These are phyloP conservation scores for Onygenales sp. DNA, from an alignment of 2,329 filamentous ascomycete species.

Conservation along the genomic window DNA sequence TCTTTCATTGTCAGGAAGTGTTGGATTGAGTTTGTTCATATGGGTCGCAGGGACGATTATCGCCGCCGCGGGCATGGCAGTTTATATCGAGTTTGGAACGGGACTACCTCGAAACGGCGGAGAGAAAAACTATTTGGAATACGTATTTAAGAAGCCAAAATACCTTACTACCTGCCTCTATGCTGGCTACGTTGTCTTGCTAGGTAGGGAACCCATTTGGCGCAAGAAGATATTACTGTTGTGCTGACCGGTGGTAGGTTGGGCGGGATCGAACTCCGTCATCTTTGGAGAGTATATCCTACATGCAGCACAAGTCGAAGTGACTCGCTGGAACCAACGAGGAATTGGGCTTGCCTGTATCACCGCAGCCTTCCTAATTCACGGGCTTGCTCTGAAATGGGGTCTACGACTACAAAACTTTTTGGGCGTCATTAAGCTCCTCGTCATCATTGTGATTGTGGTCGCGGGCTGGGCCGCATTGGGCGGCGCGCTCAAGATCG, in stretches of 20 bases:
- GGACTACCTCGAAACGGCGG: slow-evolving; percentile 60
- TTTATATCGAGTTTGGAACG: slow-evolving; percentile 56
- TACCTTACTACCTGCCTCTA: slow-evolving; percentile 54
- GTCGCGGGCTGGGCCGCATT: slow-evolving; percentile 54
- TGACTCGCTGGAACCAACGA: slow-evolving; percentile 58
- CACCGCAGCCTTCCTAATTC: slow-evolving; percentile 55
- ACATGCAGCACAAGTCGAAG: slow-evolving; percentile 53
- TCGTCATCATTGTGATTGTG: slow-evolving; percentile 57
- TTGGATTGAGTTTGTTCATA: slow-evolving; percentile 50
- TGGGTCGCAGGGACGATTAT: slow-evolving; percentile 55
- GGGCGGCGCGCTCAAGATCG: slow-evolving; percentile 49
- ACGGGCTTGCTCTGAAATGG: slow-evolving; percentile 55
- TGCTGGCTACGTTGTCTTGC: slow-evolving; percentile 37
- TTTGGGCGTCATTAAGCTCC: slow-evolving; percentile 57
- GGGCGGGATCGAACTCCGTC: slow-evolving; percentile 58
- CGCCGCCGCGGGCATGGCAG: slow-evolving; percentile 49
- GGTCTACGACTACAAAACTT: slow-evolving; percentile 59
- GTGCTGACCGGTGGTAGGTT: slow-evolving; percentile 20
- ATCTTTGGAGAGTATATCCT: slow-evolving; percentile 64
- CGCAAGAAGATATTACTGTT: background rate
- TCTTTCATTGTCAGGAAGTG: slow-evolving; percentile 53
- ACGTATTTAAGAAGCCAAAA: slow-evolving; percentile 51
- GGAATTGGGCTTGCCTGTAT: slow-evolving; percentile 58
- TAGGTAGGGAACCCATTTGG: slow-evolving; percentile 27
- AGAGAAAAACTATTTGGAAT: slow-evolving; percentile 60